phyloP scores from a whole-genome alignment of 805 yeast genomes.

The Ogataea angusta region DNA sequence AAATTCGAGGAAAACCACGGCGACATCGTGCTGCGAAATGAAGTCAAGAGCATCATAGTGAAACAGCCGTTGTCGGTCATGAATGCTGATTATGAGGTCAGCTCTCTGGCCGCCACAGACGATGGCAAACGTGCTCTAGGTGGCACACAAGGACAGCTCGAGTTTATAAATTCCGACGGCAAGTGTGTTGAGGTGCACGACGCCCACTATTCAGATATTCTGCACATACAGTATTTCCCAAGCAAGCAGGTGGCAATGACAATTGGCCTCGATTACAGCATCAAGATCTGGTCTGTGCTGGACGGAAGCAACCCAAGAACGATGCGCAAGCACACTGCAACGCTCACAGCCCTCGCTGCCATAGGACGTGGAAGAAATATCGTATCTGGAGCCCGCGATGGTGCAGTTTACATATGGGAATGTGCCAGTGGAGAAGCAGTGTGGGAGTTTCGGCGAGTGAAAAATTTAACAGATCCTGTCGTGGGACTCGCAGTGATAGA shows the following conservation, averaged over 20 bases:
- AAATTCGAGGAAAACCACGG: background rate
- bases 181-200: constrained; percentile 8
- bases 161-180: constrained; percentile 9
- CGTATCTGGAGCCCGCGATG: constrained; percentile 52
- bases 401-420: constrained; percentile 64
- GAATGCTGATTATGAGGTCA: background rate
- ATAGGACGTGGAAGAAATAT: constrained; percentile 69
- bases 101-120: constrained; percentile 9
- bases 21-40: background rate
- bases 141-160: constrained; percentile 15
- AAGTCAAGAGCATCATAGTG: background rate
- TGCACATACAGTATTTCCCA: constrained; percentile 52
- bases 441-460: constrained; percentile 37
- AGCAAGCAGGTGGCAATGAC: constrained; percentile 60
- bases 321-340: constrained; percentile 46
- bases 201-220: constrained; percentile 53
- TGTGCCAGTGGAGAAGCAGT: constrained; percentile 53
- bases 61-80: background rate
- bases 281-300: constrained; percentile 58
- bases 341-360: constrained; percentile 47
- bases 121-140: constrained; percentile 15
- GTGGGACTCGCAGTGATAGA: constrained; percentile 23
- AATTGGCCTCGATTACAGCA: constrained; percentile 53
- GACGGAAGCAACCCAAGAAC: constrained; percentile 49
- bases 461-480: constrained; percentile 36